Evolutionary conservation across 352 stramenopile species (phyloP), one percentile per base, ranked within the genome.

Genomic region (Phytophthora aleatoria): DNA sequence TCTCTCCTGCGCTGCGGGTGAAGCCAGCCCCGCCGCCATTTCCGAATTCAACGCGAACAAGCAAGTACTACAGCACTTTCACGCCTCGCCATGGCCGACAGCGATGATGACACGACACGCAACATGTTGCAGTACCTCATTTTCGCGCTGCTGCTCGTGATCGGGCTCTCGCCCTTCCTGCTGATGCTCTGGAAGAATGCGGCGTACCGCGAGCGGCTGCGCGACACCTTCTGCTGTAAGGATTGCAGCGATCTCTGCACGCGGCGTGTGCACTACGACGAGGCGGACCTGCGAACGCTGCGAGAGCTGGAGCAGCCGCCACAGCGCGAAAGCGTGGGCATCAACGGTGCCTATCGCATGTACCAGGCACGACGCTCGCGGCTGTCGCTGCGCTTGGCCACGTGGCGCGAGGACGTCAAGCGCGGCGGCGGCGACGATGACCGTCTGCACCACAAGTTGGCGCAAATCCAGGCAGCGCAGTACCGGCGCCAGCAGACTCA

Each of bases 351-450:
- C 39, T 87, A 87, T 50, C 77, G 77, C 41, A 73, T 79, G 64
- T 84, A 84, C 58, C 77, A 87, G 61, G 67, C 75, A 38, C 67
- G 77, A 5, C 75, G 71, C 39, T 78, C 74, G 30, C 67, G 77
- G 15, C 66, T 85, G 41, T 77, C 82, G 38, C 57, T 91, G 51
- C 78, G 74, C 3, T 61, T 91, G 12, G 76, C 72, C 5, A 77
- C 76, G 1, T 91, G 82, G 82, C 78, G 81, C n/a, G 78, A 91
- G 42, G 82, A 91, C 61, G 64, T 89, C 31, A 81, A 83, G 52
- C 69, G 56, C 27, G 63, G 78, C 52, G 49, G 61, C 38, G 56
- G 64, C 4, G 56, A 78, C 20, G 57, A 79, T 35, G 76, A 87
- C 31, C 60, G 70, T 12, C 48, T 87, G 42, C 69, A 79, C 56